These are phyloP conservation scores for Fusarium verticillioides DNA, from an alignment of 2,329 filamentous ascomycete genomes.

Conservation along the genomic window DNA sequence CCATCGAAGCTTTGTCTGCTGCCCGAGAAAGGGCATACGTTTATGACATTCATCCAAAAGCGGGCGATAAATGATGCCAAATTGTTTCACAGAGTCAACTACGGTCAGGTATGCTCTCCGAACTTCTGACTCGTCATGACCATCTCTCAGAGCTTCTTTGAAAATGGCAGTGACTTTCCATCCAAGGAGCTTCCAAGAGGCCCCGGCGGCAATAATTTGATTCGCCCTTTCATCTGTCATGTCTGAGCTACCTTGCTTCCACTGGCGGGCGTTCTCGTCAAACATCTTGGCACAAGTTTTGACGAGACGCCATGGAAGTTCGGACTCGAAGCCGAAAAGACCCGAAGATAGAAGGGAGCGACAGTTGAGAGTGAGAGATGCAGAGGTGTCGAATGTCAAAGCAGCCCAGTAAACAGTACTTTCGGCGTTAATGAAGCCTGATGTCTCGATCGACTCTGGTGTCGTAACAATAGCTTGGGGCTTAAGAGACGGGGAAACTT, in stretches of 20 bases:
- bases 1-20: slow-evolving; percentile 48
- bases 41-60: slow-evolving; percentile 47
- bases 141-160: slow-evolving; percentile 48
- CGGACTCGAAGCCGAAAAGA: slow-evolving; percentile 48
- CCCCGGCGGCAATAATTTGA: slow-evolving; percentile 44
- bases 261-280: slow-evolving; percentile 41
- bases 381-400: slow-evolving; percentile 55
- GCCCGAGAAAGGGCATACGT: slow-evolving; percentile 47
- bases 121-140: slow-evolving; percentile 47
- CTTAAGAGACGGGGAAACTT: slow-evolving; percentile 47
- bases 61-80: slow-evolving; percentile 44
- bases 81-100: slow-evolving; percentile 43
- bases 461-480: slow-evolving; percentile 38
- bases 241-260: slow-evolving; percentile 40
- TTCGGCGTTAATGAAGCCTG: slow-evolving; percentile 51
- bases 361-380: slow-evolving; percentile 54
- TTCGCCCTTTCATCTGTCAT: slow-evolving; percentile 49
- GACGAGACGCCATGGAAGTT: slow-evolving; percentile 46
- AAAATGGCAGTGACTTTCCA: slow-evolving; percentile 49
- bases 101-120: slow-evolving; percentile 41
- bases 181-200: slow-evolving; percentile 47
- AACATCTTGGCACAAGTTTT: slow-evolving; percentile 46
- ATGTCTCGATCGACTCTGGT: slow-evolving; percentile 44
- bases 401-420: slow-evolving; percentile 56
- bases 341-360: slow-evolving; percentile 54